phyloP scores from a whole-genome alignment of 768 basidiomycete genomes.

The Tephrocybe sp. region DNA sequence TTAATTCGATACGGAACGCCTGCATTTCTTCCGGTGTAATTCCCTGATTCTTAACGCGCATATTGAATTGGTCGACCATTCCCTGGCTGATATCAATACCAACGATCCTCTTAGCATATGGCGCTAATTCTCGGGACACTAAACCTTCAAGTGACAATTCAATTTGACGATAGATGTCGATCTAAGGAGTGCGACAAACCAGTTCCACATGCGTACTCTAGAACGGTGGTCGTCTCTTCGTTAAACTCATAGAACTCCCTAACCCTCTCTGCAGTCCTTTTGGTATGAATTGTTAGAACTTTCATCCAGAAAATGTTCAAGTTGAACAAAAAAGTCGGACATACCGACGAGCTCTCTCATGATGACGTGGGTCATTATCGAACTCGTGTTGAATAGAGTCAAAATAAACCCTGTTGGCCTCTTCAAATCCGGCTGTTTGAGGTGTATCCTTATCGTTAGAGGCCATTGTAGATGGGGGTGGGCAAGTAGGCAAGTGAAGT shows the following conservation, averaged over 20 bases:
- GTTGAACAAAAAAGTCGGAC: conserved; percentile 10
- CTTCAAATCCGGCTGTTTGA: conserved; percentile 1
- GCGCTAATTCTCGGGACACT: conserved; percentile 58
- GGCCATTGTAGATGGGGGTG: background rate
- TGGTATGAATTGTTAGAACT: too few relatives aligned
- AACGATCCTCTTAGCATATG: conserved; percentile 58
- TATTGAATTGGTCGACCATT: conserved; percentile 68
- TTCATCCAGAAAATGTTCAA: too few relatives aligned
- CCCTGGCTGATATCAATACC: conserved; percentile 76
- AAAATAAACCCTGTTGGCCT: conserved; percentile 19
- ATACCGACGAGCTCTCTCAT: conserved; percentile 15
- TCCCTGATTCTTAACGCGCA: conserved; percentile 55
- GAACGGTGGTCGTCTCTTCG: conserved; percentile 49
- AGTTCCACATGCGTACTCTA: conserved; percentile 78
- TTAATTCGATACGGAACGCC: conserved; percentile 52
- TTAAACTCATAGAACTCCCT: conserved; percentile 46
- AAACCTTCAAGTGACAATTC: conserved; percentile 41
- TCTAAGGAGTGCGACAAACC: conserved; percentile 28
- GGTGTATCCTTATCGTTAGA: background rate
- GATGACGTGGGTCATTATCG: conserved; percentile 15
- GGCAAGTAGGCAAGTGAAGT: too few relatives aligned
- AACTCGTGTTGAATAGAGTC: conserved; percentile 14
- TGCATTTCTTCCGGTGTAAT: conserved; percentile 64
- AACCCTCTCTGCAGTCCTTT: conserved; percentile 36
- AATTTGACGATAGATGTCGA: background rate